Evolutionary conservation across 768 basidiomycete genomes (phyloP).

Genomic region (Chiua virens): DNA sequence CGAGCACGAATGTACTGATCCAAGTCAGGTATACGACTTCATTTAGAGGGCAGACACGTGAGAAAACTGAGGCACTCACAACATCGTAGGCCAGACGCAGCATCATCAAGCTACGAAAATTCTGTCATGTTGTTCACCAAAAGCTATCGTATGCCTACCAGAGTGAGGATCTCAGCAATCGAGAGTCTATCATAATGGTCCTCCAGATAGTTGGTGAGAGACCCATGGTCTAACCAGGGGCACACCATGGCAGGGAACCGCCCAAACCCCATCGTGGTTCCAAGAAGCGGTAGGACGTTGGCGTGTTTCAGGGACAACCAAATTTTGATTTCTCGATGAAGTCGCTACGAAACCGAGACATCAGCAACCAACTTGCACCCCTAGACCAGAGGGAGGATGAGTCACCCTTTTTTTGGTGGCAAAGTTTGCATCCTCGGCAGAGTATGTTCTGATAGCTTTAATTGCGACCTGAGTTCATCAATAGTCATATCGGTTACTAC

Average conservation of each 20-base stretch:
- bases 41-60: not conserved
- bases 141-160: not conserved
- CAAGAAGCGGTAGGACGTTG: constrained; percentile 21
- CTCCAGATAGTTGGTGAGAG: constrained; percentile 21
- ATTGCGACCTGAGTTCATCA: constrained; percentile 11
- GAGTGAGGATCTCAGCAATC: not conserved
- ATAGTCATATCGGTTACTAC: not conserved
- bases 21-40: not conserved
- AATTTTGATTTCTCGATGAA: constrained; percentile 29
- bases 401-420: constrained; percentile 10
- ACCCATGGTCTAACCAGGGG: constrained; percentile 28
- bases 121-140: not conserved
- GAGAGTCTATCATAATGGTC: constrained; percentile 8
- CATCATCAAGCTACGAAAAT: constrained; percentile 12
- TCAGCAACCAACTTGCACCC: not conserved
- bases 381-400: not conserved
- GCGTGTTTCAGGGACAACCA: constrained; percentile 26
- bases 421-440: constrained; percentile 6
- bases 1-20: constrained; percentile 16
- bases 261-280: constrained; percentile 25
- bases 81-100: constrained; percentile 21
- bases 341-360: constrained; percentile 13
- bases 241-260: constrained; percentile 30
- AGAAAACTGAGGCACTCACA: constrained; percentile 1
- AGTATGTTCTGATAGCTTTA: constrained; percentile 18